Conservation (phyloP, 768 basidiomycete species). For the Rhizopogon salebrosus region DNA sequence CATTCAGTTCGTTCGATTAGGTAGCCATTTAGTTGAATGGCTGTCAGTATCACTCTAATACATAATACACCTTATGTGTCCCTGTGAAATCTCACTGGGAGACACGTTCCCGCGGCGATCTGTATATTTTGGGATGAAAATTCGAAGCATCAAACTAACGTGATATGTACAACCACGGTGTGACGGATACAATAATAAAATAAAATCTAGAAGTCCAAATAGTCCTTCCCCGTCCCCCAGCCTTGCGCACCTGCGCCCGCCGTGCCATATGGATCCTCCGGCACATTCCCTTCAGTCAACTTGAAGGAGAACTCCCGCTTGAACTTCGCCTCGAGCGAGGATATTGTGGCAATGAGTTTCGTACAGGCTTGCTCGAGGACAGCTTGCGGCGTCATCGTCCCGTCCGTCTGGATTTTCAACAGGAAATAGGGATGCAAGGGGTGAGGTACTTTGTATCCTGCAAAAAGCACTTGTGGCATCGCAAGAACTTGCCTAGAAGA, state of each 20-base stretch:
- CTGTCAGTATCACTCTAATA: neutral
- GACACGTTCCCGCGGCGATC: neutral
- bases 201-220: conserved; percentile 45
- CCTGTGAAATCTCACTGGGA: neutral
- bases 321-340: conserved; percentile 68
- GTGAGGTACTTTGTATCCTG: conserved; percentile 97
- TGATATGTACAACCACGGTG: neutral
- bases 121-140: neutral
- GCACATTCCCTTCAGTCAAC: conserved; percentile 50
- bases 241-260: conserved; percentile 33
- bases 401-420: conserved; percentile 95
- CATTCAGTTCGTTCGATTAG: neutral
- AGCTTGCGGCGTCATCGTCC: conserved; percentile 72
- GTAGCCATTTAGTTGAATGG: neutral
- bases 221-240: conserved; percentile 47
- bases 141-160: neutral
- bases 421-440: conserved; percentile 92
- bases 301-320: conserved; percentile 80
- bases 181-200: neutral
- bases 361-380: conserved; percentile 82
- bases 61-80: neutral
- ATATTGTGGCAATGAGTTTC: conserved; percentile 69
- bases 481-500: conserved; percentile 76
- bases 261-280: conserved; percentile 49
- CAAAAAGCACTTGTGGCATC: conserved; percentile 86